A percentile compares a stretch with the other conserved stretches of the same genome.
Conservation (phyloP, 2,329 filamentous ascomycete species). For the Aspergillus bombycis region DNA sequence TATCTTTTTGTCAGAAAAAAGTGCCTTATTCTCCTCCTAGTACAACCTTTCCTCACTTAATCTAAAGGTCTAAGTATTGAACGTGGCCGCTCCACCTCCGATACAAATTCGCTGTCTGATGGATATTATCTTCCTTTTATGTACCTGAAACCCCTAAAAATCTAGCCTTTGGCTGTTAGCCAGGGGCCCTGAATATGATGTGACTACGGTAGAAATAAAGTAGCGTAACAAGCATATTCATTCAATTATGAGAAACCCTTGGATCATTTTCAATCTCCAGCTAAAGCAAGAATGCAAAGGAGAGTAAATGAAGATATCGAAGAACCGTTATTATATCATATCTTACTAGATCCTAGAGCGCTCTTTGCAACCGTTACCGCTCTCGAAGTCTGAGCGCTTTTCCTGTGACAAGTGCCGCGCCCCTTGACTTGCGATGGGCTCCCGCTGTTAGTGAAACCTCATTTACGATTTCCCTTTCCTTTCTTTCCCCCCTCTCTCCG, state of each 20-base stretch:
- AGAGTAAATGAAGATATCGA: not conserved
- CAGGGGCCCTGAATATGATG: not conserved
- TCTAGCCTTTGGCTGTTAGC: not conserved
- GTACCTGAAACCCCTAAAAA: not conserved
- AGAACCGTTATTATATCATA: not conserved
- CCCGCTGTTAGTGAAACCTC: conserved; percentile 21
- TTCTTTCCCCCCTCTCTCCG: conserved; percentile 15
- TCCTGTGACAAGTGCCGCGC: conserved; percentile 6
- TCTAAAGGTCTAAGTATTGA: not conserved
- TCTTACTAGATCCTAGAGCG: not conserved
- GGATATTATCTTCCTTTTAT: not conserved
- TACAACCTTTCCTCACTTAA: not conserved
- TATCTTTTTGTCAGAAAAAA: not conserved
- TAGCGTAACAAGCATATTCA: not conserved
- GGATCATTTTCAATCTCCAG: not conserved
- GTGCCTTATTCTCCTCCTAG: not conserved
- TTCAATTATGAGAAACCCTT: not conserved
- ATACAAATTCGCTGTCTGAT: not conserved
- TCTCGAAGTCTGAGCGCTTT: conserved; percentile 8
- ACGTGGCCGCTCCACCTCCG: not conserved
- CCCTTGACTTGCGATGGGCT: conserved; percentile 13
- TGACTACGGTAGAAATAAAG: not conserved
- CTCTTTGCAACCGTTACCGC: not conserved
- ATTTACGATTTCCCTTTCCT: conserved; percentile 18
- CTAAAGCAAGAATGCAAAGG: not conserved